Percentiles rank a stretch among this genome's conserved stretches.
phyloP scores from a whole-genome alignment of 805 yeast genomes.

The Schizosaccharomyces octosporus region DNA sequence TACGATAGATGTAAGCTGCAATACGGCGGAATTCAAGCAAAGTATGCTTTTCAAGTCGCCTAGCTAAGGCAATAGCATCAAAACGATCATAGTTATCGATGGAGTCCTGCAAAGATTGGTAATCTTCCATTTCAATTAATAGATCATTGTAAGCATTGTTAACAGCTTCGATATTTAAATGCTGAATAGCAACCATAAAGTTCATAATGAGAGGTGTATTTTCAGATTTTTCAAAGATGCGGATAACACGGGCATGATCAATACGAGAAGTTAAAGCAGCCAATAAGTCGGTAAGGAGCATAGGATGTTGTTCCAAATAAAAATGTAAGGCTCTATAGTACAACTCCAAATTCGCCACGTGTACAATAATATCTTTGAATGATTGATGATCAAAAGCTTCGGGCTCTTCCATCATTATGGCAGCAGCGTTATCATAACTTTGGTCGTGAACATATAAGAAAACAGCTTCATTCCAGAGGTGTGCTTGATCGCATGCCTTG shows the following conservation, averaged over 20 bases:
- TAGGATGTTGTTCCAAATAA: constrained; percentile 78
- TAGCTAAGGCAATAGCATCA: constrained; percentile 79
- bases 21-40: constrained; percentile 84
- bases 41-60: constrained; percentile 75
- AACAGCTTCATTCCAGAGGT: constrained; percentile 85
- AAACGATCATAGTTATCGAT: constrained; percentile 78
- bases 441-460: constrained; percentile 95
- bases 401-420: constrained; percentile 86
- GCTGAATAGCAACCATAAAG: constrained; percentile 73
- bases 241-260: constrained; percentile 72
- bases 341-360: constrained; percentile 86
- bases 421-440: constrained; percentile 96
- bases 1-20: constrained; percentile 80
- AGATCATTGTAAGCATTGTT: constrained; percentile 88
- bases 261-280: constrained; percentile 66
- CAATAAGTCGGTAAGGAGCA: constrained; percentile 64
- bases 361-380: constrained; percentile 82
- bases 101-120: constrained; percentile 64
- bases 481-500: constrained; percentile 78
- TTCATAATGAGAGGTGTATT: constrained; percentile 91
- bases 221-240: constrained; percentile 83
- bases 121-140: constrained; percentile 87
- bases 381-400: constrained; percentile 81
- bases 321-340: constrained; percentile 93
- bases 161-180: constrained; percentile 71